phyloP scores from a whole-genome alignment of 192 early-diverging fungal genomes.

The Gaertneriomyces sp. region DNA sequence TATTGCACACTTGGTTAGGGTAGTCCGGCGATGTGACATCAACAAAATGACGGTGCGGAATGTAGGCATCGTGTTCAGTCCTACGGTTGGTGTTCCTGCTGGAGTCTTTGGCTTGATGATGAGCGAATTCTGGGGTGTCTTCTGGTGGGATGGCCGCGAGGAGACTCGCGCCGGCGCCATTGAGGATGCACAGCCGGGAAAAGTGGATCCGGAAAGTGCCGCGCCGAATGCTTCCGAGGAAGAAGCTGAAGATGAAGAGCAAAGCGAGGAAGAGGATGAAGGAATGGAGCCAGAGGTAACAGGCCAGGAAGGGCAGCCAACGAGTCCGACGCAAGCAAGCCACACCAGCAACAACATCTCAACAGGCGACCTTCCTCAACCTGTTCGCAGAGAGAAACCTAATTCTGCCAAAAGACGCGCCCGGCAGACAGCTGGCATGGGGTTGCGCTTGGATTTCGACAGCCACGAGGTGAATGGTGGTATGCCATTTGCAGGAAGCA shows the following conservation, averaged over 20 bases:
- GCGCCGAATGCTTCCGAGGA: background rate
- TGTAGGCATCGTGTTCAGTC: constrained; percentile 94
- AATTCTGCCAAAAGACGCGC: constrained; percentile 23
- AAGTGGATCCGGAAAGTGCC: background rate
- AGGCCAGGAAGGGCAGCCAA: background rate
- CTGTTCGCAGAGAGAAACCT: constrained; percentile 16
- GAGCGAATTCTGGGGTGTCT: constrained; percentile 65
- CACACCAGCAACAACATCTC: background rate
- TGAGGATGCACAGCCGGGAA: background rate
- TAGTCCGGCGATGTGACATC: constrained; percentile 75
- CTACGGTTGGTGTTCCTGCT: constrained; percentile 89
- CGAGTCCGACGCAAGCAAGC: background rate
- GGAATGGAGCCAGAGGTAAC: background rate
- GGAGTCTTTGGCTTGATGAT: constrained; percentile 90
- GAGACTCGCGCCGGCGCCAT: constrained; percentile 6
- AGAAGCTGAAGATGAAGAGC: background rate
- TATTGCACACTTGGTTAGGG: constrained; percentile 83
- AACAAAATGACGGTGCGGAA: constrained; percentile 97
- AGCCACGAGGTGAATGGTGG: background rate
- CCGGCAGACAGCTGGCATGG: constrained; percentile 13
- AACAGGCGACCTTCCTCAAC: constrained; percentile 10
- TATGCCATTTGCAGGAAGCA: background rate
- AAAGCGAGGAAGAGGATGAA: background rate
- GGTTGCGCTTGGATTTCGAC: constrained; percentile 3
- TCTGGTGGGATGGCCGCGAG: constrained; percentile 28